A percentile compares a stretch with the other conserved stretches of the same genome.
These are phyloP conservation scores for Staphylotrichum tortipilum DNA, from an alignment of 495 filamentous ascomycete genomes.

Conservation along the genomic window DNA sequence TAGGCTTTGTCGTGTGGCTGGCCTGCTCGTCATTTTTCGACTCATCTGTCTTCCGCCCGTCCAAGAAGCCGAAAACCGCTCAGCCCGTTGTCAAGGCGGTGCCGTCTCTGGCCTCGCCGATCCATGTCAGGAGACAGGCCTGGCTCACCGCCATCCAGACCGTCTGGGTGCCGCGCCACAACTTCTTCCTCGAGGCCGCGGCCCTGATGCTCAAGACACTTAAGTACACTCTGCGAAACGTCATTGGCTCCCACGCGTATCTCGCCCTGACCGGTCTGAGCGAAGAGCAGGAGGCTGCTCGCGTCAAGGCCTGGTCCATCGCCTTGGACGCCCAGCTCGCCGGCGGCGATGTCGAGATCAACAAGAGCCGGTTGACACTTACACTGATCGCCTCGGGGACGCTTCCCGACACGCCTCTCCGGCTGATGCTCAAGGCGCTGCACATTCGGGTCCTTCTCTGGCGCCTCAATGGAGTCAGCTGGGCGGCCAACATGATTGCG, in stretches of 20 bases:
- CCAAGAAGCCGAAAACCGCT: conserved; percentile 25
- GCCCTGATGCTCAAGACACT: conserved; percentile 70
- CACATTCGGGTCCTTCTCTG: conserved; percentile 83
- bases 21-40: conserved; percentile 60
- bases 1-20: conserved; percentile 60
- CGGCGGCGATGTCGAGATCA: conserved; percentile 88
- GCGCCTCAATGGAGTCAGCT: conserved; percentile 46
- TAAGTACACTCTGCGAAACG: conserved; percentile 70
- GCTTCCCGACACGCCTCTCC: conserved; percentile 70
- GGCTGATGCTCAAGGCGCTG: conserved; percentile 85
- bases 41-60: conserved; percentile 33
- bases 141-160: conserved; percentile 94
- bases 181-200: conserved; percentile 73
- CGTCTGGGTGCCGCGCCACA: conserved; percentile 85
- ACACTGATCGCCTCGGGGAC: conserved; percentile 86
- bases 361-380: conserved; percentile 74
- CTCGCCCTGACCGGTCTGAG: conserved; percentile 69
- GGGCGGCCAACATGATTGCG: conserved; percentile 43
- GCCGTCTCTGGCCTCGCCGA: conserved; percentile 69
- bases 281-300: conserved; percentile 75
- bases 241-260: conserved; percentile 68
- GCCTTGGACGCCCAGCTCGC: conserved; percentile 90
- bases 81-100: conserved; percentile 39
- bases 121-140: conserved; percentile 77
- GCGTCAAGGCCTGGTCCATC: conserved; percentile 90